These are phyloP conservation scores for Mycena sp. DNA, from an alignment of 1,284 basidiomycete genomes.

Conservation along the genomic window DNA sequence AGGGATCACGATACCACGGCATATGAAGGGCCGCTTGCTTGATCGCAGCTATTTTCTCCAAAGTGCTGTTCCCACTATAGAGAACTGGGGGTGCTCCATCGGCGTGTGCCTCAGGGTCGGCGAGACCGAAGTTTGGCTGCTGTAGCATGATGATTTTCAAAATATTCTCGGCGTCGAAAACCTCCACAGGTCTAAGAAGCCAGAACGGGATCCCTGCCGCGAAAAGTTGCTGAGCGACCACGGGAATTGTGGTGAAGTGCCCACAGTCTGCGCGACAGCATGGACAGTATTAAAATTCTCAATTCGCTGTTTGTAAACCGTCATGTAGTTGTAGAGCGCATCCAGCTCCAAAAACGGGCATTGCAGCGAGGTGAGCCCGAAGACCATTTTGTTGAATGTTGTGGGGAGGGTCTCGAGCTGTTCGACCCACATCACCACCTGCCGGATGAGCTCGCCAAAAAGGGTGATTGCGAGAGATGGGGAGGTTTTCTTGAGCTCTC, in stretches of 20 bases:
- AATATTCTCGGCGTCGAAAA: no score
- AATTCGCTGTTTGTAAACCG: neutral
- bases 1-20: no score
- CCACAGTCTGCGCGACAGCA: neutral
- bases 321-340: no score
- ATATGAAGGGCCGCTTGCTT: no score
- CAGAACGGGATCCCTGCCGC: neutral
- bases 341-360: neutral
- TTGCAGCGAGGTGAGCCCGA: neutral
- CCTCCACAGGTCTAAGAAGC: neutral
- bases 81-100: neutral
- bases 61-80: neutral
- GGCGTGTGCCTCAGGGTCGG: neutral
- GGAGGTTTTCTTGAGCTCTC: neutral
- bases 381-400: neutral
- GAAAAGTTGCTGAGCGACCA: neutral
- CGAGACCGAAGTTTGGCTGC: neutral
- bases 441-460: neutral
- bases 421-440: neutral
- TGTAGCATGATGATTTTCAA: neutral
- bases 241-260: neutral
- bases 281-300: neutral
- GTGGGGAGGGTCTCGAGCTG: neutral
- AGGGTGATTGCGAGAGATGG: neutral
- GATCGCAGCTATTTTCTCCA: neutral